These are phyloP conservation scores for Penicillium goetzii DNA, from an alignment of 495 filamentous ascomycete genomes.

Conservation along the genomic window DNA sequence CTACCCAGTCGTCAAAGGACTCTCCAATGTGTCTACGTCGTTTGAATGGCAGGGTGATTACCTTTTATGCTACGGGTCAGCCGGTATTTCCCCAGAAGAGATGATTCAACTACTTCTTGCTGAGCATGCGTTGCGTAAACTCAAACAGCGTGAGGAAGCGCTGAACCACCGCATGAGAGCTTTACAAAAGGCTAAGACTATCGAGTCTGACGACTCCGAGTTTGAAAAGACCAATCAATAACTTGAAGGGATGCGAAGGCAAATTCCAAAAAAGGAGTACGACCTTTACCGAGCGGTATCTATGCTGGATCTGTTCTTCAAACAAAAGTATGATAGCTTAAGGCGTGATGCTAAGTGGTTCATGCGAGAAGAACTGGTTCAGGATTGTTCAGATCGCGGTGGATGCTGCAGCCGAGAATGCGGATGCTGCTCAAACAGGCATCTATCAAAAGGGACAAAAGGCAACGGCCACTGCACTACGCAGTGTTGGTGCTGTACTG, in stretches of 20 bases:
- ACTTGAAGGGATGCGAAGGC: background rate
- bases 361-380: constrained; percentile 15
- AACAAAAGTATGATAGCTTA: background rate
- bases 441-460: constrained; percentile 3
- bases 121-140: constrained; percentile 12
- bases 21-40: background rate
- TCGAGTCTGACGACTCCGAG: background rate
- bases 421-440: constrained; percentile 14
- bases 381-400: constrained; percentile 17
- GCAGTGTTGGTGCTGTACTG: constrained; percentile 16
- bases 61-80: background rate
- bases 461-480: constrained; percentile 17
- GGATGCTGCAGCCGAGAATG: constrained; percentile 21
- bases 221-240: constrained; percentile 5
- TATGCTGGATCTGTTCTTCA: background rate
- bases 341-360: constrained; percentile 14
- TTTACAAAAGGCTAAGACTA: constrained; percentile 12
- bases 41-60: background rate
- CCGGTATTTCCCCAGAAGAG: background rate
- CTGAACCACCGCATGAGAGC: background rate
- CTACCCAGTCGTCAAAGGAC: no score
- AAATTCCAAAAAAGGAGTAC: background rate
- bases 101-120: constrained; percentile 2
- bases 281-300: constrained; percentile 5
- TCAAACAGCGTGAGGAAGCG: constrained; percentile 9